A percentile compares a stretch with the other conserved stretches of the same genome.
These are phyloP conservation scores for Domatiomyces catenatus DNA, from an alignment of 2,329 filamentous ascomycete species.

Conservation along the genomic window DNA sequence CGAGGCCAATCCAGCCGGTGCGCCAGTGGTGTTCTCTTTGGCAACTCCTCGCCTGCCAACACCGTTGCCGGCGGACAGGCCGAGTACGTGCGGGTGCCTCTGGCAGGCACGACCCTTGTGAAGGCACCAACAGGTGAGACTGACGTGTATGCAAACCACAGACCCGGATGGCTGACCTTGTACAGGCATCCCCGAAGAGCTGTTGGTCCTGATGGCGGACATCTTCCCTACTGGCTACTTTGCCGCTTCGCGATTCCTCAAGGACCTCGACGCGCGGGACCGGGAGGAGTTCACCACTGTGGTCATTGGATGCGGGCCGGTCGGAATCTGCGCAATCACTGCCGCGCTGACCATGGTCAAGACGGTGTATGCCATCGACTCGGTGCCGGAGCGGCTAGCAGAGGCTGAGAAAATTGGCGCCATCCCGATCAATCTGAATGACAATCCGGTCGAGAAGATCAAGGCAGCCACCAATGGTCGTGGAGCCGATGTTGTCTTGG, in stretches of 20 bases:
- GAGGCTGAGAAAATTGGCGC: constrained; percentile 48
- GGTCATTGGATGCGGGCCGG: constrained; percentile 49
- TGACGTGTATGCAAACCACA: neutral
- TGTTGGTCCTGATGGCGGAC: constrained; percentile 21
- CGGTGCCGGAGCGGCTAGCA: constrained; percentile 43
- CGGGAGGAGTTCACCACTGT: constrained; percentile 32
- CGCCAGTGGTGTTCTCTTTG: constrained; percentile 30
- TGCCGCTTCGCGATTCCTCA: constrained; percentile 15
- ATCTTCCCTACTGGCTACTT: constrained; percentile 19
- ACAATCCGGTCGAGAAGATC: constrained; percentile 43
- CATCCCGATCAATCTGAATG: constrained; percentile 45
- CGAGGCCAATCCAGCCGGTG: constrained; percentile 40
- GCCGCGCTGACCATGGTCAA: constrained; percentile 47
- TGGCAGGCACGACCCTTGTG: constrained; percentile 36
- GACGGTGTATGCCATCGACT: constrained; percentile 47
- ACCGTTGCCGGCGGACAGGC: constrained; percentile 40
- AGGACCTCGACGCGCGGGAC: constrained; percentile 13
- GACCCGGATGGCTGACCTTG: neutral
- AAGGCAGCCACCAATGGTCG: constrained; percentile 45
- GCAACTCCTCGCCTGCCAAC: constrained; percentile 38
- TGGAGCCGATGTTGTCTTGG: constrained; percentile 45
- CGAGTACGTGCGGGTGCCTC: constrained; percentile 40
- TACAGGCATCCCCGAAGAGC: constrained; percentile 18
- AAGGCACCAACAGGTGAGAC: constrained; percentile 23
- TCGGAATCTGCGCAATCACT: constrained; percentile 53